Percentiles rank a stretch among this genome's conserved stretches.
phyloP scores from a whole-genome alignment of 768 basidiomycete species.

The Termitomyces sp. region DNA sequence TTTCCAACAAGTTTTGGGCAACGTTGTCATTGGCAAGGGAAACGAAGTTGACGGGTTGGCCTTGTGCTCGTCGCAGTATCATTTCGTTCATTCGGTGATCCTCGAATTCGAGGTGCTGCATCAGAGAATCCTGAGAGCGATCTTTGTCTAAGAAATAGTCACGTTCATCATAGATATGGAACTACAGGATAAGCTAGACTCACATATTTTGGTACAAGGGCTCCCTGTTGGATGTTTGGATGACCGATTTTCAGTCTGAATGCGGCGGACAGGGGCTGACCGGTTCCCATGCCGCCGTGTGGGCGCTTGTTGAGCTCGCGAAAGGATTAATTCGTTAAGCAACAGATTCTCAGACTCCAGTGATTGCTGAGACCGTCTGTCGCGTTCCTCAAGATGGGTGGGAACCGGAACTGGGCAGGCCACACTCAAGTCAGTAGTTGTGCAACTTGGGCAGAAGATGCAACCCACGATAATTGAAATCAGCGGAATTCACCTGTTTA shows the following conservation, averaged over 20 bases:
- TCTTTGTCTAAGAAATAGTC: not conserved
- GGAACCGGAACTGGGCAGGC: not conserved
- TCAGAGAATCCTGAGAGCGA: not conserved
- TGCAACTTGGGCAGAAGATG: not conserved
- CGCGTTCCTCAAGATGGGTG: not conserved
- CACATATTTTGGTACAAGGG: not conserved
- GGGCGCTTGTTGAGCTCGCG: not conserved
- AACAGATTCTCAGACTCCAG: not conserved
- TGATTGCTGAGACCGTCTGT: not conserved
- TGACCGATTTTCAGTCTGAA: not conserved
- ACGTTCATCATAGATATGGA: not conserved
- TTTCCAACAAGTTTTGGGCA: conserved; percentile 2
- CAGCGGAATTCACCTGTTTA: not conserved
- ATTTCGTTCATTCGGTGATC: not conserved
- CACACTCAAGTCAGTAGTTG: not conserved
- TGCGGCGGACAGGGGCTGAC: not conserved
- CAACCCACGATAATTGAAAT: not conserved
- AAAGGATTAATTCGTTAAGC: not conserved
- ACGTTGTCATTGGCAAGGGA: conserved; percentile 1
- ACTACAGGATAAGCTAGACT: not conserved
- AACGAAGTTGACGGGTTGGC: not conserved
- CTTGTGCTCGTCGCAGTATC: not conserved
- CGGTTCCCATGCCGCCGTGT: not conserved
- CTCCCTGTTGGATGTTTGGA: not conserved
- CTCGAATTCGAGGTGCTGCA: not conserved